phyloP scores from a whole-genome alignment of 1,284 basidiomycete species.

The Volvariella surrecta region DNA sequence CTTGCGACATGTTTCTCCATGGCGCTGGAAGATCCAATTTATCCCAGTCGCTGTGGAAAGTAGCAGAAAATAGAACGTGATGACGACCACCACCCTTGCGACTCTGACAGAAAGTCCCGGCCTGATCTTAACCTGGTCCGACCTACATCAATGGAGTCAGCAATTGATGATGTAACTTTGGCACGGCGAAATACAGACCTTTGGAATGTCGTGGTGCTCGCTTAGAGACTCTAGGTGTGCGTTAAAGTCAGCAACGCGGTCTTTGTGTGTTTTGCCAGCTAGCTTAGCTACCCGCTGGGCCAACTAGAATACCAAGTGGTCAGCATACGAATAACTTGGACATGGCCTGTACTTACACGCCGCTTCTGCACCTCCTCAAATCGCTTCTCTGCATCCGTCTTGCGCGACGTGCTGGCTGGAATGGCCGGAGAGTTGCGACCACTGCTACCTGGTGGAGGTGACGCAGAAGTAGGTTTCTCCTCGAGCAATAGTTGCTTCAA shows the following conservation, averaged over 20 bases:
- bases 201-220: constrained; percentile 92
- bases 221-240: constrained; percentile 80
- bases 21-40: too few relatives aligned
- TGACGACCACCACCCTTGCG: not conserved
- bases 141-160: constrained; percentile 37
- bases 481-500: constrained; percentile 43
- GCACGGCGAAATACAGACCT: constrained; percentile 37
- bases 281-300: constrained; percentile 74
- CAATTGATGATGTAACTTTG: constrained; percentile 12
- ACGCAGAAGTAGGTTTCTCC: constrained; percentile 33
- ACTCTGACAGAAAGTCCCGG: not conserved
- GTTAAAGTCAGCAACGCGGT: constrained; percentile 91
- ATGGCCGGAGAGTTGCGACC: constrained; percentile 44
- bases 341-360: constrained; percentile 50
- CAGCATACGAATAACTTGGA: not conserved
- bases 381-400: constrained; percentile 85
- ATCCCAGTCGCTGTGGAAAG: too few relatives aligned
- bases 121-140: constrained; percentile 59
- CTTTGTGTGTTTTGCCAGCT: constrained; percentile 89
- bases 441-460: constrained; percentile 46
- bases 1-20: too few relatives aligned
- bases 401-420: constrained; percentile 34
- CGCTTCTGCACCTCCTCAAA: constrained; percentile 83
- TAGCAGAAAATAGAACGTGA: not conserved
- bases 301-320: constrained; percentile 1